Percentiles rank a stretch among this genome's conserved stretches.
phyloP scores from a whole-genome alignment of 148 eudicot genomes.

The Hydrangea macrophylla region DNA sequence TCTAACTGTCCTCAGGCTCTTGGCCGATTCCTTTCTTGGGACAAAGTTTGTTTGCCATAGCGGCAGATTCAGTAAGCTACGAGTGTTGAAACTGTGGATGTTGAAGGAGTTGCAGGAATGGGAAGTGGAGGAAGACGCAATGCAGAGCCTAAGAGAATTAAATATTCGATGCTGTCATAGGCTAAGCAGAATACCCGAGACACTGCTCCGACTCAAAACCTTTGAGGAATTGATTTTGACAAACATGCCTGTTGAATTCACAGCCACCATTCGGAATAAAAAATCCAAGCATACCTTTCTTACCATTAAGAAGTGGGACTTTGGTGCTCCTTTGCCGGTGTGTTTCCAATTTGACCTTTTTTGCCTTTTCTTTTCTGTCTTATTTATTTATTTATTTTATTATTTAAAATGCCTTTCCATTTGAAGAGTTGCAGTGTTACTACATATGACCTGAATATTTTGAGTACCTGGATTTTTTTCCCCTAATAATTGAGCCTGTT shows the following conservation, averaged over 20 bases:
- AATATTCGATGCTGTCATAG: conserved; percentile 32
- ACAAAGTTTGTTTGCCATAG: conserved; percentile 20
- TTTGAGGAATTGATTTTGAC: conserved; percentile 36
- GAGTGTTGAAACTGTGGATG: conserved; percentile 47
- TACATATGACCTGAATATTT: no score
- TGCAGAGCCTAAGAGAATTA: conserved; percentile 34
- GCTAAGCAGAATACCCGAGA: conserved; percentile 22
- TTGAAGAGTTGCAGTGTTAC: no score
- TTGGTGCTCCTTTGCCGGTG: conserved; percentile 34
- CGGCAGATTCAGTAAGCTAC: conserved; percentile 26
- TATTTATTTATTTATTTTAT: background rate
- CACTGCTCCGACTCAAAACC: conserved; percentile 16
- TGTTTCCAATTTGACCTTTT: conserved; percentile 11
- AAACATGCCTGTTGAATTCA: conserved; percentile 30
- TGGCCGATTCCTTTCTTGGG: conserved; percentile 36
- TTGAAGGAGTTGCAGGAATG: conserved; percentile 29
- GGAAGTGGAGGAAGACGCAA: conserved; percentile 29
- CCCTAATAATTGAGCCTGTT: background rate
- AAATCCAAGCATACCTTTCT: conserved; percentile 1
- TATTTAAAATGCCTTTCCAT: no score
- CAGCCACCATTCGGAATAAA: background rate
- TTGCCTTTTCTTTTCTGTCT: background rate
- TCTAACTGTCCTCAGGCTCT: conserved; percentile 42
- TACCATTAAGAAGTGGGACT: conserved; percentile 15
- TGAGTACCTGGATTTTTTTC: no score